Evolutionary conservation across 2,329 filamentous ascomycete species (phyloP).

Genomic region (Claviceps quebecensis): DNA sequence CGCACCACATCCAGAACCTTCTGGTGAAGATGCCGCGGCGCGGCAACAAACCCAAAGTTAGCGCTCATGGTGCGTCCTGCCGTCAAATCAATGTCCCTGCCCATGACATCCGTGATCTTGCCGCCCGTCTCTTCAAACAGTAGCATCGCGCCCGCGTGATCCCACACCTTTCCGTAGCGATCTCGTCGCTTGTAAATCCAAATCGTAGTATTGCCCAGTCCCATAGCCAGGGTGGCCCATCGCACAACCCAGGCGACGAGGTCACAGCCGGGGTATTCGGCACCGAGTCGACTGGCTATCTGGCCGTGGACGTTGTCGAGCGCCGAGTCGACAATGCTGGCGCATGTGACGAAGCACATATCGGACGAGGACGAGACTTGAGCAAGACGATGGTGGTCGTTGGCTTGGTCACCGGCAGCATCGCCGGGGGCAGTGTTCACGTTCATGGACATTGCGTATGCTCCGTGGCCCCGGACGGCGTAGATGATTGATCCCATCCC

Average conservation of each 20-base stretch:
- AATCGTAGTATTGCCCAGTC: conserved; percentile 37
- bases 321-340: conserved; percentile 31
- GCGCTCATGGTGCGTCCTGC: conserved; percentile 32
- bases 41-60: conserved; percentile 44
- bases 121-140: conserved; percentile 44
- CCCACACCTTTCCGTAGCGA: conserved; percentile 41
- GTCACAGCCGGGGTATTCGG: conserved; percentile 33
- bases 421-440: neutral
- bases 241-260: conserved; percentile 44
- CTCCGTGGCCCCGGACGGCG: conserved; percentile 33
- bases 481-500: conserved; percentile 34
- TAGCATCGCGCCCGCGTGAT: conserved; percentile 46
- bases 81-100: conserved; percentile 33
- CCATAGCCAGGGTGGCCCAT: conserved; percentile 38
- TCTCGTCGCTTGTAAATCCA: conserved; percentile 37
- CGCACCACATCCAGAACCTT: conserved; percentile 34
- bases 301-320: conserved; percentile 31
- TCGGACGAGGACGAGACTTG: conserved; percentile 11
- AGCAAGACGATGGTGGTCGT: conserved; percentile 18
- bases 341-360: conserved; percentile 33
- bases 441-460: conserved; percentile 29
- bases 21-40: conserved; percentile 29
- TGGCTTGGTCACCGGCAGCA: conserved; percentile 6
- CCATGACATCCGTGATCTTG: conserved; percentile 39
- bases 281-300: conserved; percentile 27